phyloP scores from a whole-genome alignment of 805 yeast genomes.

The Metschnikowia continentalis region DNA sequence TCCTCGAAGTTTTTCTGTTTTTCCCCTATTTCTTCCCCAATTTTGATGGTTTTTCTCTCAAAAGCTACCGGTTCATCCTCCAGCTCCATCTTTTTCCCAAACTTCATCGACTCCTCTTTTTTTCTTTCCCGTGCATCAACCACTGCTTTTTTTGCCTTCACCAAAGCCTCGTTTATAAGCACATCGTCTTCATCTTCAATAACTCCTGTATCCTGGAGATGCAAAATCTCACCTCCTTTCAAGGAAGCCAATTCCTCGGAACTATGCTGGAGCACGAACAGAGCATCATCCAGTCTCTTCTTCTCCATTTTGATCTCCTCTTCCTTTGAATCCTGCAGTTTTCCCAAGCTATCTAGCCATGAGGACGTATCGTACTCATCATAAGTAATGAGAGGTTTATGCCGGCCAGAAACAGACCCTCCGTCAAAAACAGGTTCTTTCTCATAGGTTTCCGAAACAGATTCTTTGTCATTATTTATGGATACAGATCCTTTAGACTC shows the following conservation, averaged over 20 bases:
- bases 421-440: no score
- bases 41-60: constrained; percentile 4
- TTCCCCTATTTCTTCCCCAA: neutral
- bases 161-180: constrained; percentile 38
- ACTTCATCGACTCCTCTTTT: no score
- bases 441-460: no score
- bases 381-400: constrained; percentile 12
- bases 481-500: no score
- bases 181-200: constrained; percentile 29
- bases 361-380: constrained; percentile 12
- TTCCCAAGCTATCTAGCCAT: constrained; percentile 20
- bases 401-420: no score
- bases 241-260: constrained; percentile 35
- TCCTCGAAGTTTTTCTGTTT: no score
- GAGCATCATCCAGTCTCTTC: constrained; percentile 22
- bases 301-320: no score
- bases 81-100: neutral
- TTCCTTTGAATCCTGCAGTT: no score
- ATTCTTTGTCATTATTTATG: no score
- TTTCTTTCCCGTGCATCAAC: no score
- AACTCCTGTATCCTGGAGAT: constrained; percentile 50
- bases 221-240: constrained; percentile 47
- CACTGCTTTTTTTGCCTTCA: constrained; percentile 20
- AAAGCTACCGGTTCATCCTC: constrained; percentile 9
- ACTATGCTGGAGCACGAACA: constrained; percentile 44